These are phyloP conservation scores for Spathaspora girioi DNA, from an alignment of 805 yeast species.

Conservation along the genomic window DNA sequence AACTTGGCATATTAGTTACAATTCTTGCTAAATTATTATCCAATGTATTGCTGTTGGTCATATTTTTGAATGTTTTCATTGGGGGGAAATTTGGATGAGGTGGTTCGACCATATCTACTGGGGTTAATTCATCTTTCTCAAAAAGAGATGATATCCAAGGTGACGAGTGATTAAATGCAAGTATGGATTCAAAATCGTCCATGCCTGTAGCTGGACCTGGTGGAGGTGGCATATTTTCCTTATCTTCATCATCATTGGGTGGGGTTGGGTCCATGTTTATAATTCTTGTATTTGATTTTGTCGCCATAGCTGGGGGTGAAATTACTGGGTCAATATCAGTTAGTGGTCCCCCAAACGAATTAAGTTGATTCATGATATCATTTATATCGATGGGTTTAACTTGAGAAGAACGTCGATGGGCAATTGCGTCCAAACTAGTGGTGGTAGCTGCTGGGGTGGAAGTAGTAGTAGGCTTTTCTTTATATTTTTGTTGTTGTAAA, in stretches of 20 bases:
- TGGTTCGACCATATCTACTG: slow-evolving; percentile 11
- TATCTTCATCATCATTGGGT: slow-evolving; percentile 35
- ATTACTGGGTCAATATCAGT: slow-evolving; percentile 43
- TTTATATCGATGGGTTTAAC: slow-evolving; percentile 29
- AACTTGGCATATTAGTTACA: slow-evolving; percentile 37
- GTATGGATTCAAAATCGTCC: slow-evolving; percentile 22
- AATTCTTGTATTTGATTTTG: slow-evolving; percentile 50
- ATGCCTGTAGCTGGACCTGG: slow-evolving; percentile 11
- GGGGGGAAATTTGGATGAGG: slow-evolving; percentile 26
- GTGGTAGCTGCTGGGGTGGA: slow-evolving; percentile 4
- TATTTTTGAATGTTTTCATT: slow-evolving; percentile 25
- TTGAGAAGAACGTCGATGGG: slow-evolving; percentile 12
- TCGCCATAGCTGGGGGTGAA: slow-evolving; percentile 51
- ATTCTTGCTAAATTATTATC: slow-evolving; percentile 2
- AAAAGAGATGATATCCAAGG: not conserved
- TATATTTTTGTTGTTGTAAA: slow-evolving; percentile 41
- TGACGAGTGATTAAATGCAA: slow-evolving; percentile 9
- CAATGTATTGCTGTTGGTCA: slow-evolving; percentile 22
- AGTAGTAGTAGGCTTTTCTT: slow-evolving; percentile 27
- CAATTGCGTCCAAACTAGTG: slow-evolving; percentile 12
- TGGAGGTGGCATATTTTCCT: slow-evolving; percentile 22
- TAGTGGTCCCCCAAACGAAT: slow-evolving; percentile 41
- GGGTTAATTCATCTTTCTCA: not conserved
- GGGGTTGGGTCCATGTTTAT: slow-evolving; percentile 45
- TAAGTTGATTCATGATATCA: slow-evolving; percentile 39